A percentile compares a stretch with the other conserved stretches of the same genome.
Evolutionary conservation across 305 asterid species (phyloP).

Genomic region (Vinca major): DNA sequence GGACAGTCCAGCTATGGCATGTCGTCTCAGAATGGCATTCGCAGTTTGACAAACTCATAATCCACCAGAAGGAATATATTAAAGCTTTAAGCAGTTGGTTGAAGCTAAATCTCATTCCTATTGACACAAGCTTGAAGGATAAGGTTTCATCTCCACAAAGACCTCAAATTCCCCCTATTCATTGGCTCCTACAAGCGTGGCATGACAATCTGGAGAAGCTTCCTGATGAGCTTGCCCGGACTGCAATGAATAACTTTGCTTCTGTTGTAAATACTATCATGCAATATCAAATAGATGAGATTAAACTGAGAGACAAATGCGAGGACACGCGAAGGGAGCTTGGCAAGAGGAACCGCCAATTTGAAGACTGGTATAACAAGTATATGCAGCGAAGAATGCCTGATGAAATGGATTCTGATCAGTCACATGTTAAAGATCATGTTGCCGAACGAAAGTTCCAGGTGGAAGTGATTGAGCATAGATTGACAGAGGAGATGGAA

Average conservation of each 20-base stretch:
- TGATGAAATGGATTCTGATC: conserved; percentile 65
- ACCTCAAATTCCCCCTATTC: conserved; percentile 62
- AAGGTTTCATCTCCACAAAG: conserved; percentile 78
- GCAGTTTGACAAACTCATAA: conserved; percentile 61
- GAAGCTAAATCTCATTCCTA: conserved; percentile 71
- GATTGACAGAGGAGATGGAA: conserved; percentile 60
- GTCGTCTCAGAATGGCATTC: conserved; percentile 75
- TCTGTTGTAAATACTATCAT: conserved; percentile 54
- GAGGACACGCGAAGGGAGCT: conserved; percentile 66
- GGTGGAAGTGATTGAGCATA: conserved; percentile 49
- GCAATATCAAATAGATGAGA: conserved; percentile 76
- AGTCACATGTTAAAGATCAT: conserved; percentile 31
- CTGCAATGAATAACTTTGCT: conserved; percentile 62
- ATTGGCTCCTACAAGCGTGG: conserved; percentile 58
- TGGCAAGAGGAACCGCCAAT: conserved; percentile 49
- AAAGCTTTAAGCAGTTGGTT: conserved; percentile 66
- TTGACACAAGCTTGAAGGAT: conserved; percentile 79
- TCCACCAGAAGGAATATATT: conserved; percentile 63
- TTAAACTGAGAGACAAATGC: conserved; percentile 56
- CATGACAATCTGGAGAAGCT: conserved; percentile 57
- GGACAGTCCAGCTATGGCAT: conserved; percentile 67
- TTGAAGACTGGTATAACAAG: conserved; percentile 65
- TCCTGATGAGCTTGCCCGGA: conserved; percentile 74
- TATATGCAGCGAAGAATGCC: conserved; percentile 52
- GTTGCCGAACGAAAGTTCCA: conserved; percentile 43